phyloP scores from a whole-genome alignment of 2,329 filamentous ascomycete species.

The Apiospora aurea region DNA sequence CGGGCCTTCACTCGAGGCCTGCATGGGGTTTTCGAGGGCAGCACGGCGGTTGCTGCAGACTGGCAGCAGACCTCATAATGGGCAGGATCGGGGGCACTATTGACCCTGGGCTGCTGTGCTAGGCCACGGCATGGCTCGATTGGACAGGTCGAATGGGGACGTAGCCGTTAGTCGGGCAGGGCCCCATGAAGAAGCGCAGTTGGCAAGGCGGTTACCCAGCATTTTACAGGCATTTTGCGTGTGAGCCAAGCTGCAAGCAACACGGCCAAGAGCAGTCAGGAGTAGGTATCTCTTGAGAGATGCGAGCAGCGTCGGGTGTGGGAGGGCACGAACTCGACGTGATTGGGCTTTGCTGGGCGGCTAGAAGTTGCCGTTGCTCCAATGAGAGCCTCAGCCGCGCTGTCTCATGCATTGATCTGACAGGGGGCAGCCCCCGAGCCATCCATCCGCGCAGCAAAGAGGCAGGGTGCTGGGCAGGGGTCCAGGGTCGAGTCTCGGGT shows the following conservation, averaged over 20 bases:
- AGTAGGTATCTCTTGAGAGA: too few relatives aligned
- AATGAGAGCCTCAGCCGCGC: slow-evolving; percentile 33
- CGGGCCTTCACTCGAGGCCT: slow-evolving; percentile 22
- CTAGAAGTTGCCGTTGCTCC: slow-evolving; percentile 37
- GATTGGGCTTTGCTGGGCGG: slow-evolving; percentile 42
- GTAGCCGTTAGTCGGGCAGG: neutral
- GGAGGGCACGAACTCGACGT: slow-evolving; percentile 27
- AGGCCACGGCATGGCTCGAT: slow-evolving; percentile 29
- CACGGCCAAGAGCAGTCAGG: neutral
- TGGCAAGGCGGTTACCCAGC: slow-evolving; percentile 35
- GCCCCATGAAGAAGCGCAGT: slow-evolving; percentile 25
- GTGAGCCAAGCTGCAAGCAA: slow-evolving; percentile 10
- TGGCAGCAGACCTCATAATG: slow-evolving; percentile 37
- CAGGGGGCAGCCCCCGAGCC: neutral
- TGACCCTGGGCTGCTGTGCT: slow-evolving; percentile 30
- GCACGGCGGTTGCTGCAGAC: slow-evolving; percentile 32
- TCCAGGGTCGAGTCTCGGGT: slow-evolving; percentile 5
- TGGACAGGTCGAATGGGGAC: slow-evolving; percentile 29
- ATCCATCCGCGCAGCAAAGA: neutral
- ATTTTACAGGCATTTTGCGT: slow-evolving; percentile 36
- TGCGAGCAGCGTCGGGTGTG: neutral
- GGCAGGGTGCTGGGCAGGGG: neutral
- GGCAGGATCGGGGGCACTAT: slow-evolving; percentile 25
- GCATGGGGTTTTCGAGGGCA: too few relatives aligned
- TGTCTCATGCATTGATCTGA: slow-evolving; percentile 21